Percentiles rank a stretch among this genome's conserved stretches.
Evolutionary conservation across 306 rosid genomes (phyloP).

Genomic region (Prunus kanzakura): DNA sequence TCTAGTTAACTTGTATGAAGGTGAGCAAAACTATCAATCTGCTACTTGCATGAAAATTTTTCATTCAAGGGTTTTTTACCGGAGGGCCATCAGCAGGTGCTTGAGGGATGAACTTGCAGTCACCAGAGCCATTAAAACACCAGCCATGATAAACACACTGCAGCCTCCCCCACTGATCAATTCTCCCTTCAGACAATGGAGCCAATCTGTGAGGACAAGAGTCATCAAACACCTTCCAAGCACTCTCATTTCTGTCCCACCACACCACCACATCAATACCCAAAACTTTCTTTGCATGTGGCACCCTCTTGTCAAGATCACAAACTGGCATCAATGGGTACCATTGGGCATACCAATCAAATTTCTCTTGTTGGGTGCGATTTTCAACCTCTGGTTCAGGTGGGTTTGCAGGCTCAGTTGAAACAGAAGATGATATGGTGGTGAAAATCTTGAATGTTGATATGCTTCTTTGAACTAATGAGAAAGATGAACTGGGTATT

Average conservation of each 20-base stretch:
- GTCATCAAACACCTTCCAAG: conserved; percentile 89
- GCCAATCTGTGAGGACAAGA: conserved; percentile 90
- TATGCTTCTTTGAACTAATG: conserved; percentile 9
- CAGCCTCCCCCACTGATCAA: conserved; percentile 89
- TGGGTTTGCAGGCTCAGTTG: conserved; percentile 40
- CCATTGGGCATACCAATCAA: conserved; percentile 89
- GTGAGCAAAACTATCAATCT: neutral
- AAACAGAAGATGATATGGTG: conserved; percentile 47
- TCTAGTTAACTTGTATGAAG: neutral
- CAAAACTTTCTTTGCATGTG: conserved; percentile 73
- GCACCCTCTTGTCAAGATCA: conserved; percentile 75
- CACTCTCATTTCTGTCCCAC: conserved; percentile 86
- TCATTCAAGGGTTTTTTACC: conserved; percentile 32
- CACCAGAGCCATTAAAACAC: conserved; percentile 90
- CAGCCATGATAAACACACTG: conserved; percentile 98
- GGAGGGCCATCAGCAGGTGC: conserved; percentile 80
- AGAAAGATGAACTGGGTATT: conserved; percentile 18
- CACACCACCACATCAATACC: conserved; percentile 92
- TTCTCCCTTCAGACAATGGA: conserved; percentile 90
- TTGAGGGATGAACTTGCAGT: conserved; percentile 86
- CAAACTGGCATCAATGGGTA: conserved; percentile 85
- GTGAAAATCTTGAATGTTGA: conserved; percentile 44
- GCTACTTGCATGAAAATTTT: neutral
- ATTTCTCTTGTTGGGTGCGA: conserved; percentile 33
- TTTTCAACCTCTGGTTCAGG: conserved; percentile 30